Conservation (phyloP, 2,329 filamentous ascomycete genomes). For the Colletotrichum neosansevieriae region DNA sequence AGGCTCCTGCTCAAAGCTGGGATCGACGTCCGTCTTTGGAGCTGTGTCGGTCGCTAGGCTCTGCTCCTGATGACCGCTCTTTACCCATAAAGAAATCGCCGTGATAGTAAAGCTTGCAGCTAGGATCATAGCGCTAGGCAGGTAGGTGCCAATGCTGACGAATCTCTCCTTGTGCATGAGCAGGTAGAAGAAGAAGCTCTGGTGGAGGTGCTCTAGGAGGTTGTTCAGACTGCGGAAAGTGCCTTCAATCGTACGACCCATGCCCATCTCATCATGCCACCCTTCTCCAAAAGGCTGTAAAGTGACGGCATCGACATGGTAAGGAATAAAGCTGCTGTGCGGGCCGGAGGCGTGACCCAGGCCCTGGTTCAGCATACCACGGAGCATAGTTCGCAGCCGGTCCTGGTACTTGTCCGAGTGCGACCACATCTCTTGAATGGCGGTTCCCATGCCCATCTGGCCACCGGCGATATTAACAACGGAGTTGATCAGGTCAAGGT, state of each 20-base stretch:
- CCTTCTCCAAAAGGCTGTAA: conserved; percentile 90
- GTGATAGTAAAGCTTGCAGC: conserved; percentile 96
- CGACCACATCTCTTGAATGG: conserved; percentile 86
- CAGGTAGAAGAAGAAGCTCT: conserved; percentile 99
- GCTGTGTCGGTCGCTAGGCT: conserved; percentile 14
- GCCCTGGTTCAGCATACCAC: conserved; percentile 93
- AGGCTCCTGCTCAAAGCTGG: neutral
- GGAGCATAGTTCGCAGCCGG: conserved; percentile 87
- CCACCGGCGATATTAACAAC: conserved; percentile 87
- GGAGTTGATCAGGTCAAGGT: conserved; percentile 95
- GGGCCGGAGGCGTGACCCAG: conserved; percentile 89
- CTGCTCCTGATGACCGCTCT: conserved; percentile 73
- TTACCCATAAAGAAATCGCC: conserved; percentile 93
- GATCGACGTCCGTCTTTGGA: neutral
- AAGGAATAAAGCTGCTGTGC: conserved; percentile 96
- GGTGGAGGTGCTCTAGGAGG: conserved; percentile 93
- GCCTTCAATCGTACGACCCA: conserved; percentile 90
- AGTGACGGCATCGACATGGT: conserved; percentile 96
- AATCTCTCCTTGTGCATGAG: conserved; percentile 92
- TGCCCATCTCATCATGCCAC: conserved; percentile 97
- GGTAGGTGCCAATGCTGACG: conserved; percentile 97
- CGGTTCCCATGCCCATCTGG: conserved; percentile 90
- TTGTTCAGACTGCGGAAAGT: conserved; percentile 96
- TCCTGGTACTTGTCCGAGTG: conserved; percentile 83
- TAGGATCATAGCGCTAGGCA: conserved; percentile 97